phyloP scores from a whole-genome alignment of 768 basidiomycete species.

The Mycena capillaripes region DNA sequence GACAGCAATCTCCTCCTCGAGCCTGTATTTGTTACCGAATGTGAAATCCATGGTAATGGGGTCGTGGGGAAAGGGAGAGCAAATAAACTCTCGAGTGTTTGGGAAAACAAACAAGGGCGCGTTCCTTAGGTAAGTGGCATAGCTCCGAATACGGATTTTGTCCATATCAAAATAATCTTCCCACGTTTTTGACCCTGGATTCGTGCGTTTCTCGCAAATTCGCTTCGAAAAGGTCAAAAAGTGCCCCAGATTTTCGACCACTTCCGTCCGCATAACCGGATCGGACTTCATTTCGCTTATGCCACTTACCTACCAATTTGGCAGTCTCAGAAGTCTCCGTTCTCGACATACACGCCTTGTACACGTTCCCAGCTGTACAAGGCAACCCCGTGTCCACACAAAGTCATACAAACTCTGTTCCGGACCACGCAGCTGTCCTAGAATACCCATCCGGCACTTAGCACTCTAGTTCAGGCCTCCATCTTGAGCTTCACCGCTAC shows the following conservation, averaged over 20 bases:
- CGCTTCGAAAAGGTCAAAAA: neutral
- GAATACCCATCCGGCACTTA: neutral
- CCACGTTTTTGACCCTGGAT: too few species aligned
- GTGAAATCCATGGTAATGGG: constrained; percentile 51
- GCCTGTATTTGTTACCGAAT: constrained; percentile 83
- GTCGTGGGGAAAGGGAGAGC: constrained; percentile 11
- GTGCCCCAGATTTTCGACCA: too few species aligned
- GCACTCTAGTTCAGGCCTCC: constrained; percentile 6
- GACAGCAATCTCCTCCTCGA: constrained; percentile 85
- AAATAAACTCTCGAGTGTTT: constrained; percentile 16
- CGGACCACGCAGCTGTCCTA: neutral
- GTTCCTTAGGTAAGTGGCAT: neutral
- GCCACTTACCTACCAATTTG: constrained; percentile 13
- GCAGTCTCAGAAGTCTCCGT: neutral
- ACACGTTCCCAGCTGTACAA: neutral
- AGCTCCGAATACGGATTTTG: too few species aligned
- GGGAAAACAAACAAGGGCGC: constrained; percentile 23
- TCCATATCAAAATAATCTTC: too few species aligned
- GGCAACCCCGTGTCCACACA: neutral
- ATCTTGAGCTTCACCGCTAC: constrained; percentile 10
- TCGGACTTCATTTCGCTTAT: neutral
- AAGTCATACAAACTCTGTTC: neutral
- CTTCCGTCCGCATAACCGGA: too few species aligned
- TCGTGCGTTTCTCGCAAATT: too few species aligned
- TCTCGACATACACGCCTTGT: constrained; percentile 14